Base-by-base conservation (phyloP, 1,284 basidiomycete species). In the Papiliotrema terrestris region DNA sequence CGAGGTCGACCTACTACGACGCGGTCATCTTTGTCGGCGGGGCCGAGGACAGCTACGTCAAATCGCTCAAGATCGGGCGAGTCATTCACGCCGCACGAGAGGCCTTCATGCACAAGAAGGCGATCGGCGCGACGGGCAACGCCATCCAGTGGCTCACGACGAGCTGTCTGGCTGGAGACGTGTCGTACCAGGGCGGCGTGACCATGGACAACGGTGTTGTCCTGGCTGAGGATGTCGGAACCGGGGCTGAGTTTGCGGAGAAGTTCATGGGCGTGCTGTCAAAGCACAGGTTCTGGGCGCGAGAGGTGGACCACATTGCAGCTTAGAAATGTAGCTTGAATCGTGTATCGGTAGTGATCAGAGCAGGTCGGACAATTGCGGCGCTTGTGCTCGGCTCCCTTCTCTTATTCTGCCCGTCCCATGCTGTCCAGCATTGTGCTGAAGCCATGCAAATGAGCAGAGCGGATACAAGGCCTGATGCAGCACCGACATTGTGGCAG, bases 1-100 rank as follows among this genome's bases (percentile, higher is more conserved):
- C 86, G 68, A 81, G 88, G 45, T 88, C 87, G 44, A 91, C 88
- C 1, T 68, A 87, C 71, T 92, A 89, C 63, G 89, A 91, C 71
- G 86, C 87, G 0, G 60, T 91, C 57, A 81, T 87, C 65, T 83
- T 91, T 62, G 83, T 86, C 15, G 84, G 85, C 20, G 87, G 87
- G 36, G 51, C 64, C 3, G 65, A 63, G 0, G 73, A 73, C 11
- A 78, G 81, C 45, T 82, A 84, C 60, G 80, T 78, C 13, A 80
- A 83, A 63, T 69, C 79, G 35, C 78, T 89, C 25, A 74, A 69
- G 62, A 54, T 55, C 14, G 74, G 74, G 20, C 67, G 74, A 57
- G 43, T 73, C 13, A 63, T 70, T 52, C 72, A 90, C 66, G 89
- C 86, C 80, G 80, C 86, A 2, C 80, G 85, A 41, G 88, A 91